Evolutionary conservation across 2,329 filamentous ascomycete genomes (phyloP).

Genomic region (Neofusicoccum sp.): DNA sequence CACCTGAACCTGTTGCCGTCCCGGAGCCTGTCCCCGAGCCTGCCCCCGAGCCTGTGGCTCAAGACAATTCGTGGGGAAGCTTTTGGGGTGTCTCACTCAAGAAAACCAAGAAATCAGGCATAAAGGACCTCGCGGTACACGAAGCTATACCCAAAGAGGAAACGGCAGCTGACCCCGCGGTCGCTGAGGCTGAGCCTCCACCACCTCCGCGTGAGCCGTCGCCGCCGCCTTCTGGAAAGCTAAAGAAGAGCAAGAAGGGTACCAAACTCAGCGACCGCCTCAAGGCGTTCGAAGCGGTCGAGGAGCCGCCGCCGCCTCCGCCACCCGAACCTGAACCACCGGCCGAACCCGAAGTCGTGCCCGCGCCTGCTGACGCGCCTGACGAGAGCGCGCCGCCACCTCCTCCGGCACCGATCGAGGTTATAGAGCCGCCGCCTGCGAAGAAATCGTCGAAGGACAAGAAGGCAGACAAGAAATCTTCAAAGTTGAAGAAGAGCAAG

Average conservation of each 20-base stretch:
- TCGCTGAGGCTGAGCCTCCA: slow-evolving; percentile 24
- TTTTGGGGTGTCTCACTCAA: slow-evolving; percentile 47
- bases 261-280: slow-evolving; percentile 11
- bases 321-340: slow-evolving; percentile 28
- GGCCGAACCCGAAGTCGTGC: slow-evolving; percentile 17
- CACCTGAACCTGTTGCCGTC: slow-evolving; percentile 25
- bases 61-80: slow-evolving; percentile 33
- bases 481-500: slow-evolving; percentile 15
- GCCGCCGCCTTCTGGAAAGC: slow-evolving; percentile 13
- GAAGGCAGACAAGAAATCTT: slow-evolving; percentile 20
- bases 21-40: slow-evolving; percentile 26
- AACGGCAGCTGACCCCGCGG: slow-evolving; percentile 17
- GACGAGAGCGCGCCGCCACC: neutral
- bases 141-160: slow-evolving; percentile 17
- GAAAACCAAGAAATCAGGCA: slow-evolving; percentile 40
- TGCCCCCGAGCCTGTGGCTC: slow-evolving; percentile 24
- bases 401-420: slow-evolving; percentile 12
- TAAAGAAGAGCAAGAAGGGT: slow-evolving; percentile 28
- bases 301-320: slow-evolving; percentile 9
- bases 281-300: slow-evolving; percentile 16
- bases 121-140: slow-evolving; percentile 5
- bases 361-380: slow-evolving; percentile 5
- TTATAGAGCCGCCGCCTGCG: neutral
- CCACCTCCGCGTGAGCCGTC: slow-evolving; percentile 1
- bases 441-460: slow-evolving; percentile 21